A percentile compares a stretch with the other conserved stretches of the same genome.
Evolutionary conservation across 2,329 filamentous ascomycete species (phyloP).

Genomic region (Fulvia fulva): DNA sequence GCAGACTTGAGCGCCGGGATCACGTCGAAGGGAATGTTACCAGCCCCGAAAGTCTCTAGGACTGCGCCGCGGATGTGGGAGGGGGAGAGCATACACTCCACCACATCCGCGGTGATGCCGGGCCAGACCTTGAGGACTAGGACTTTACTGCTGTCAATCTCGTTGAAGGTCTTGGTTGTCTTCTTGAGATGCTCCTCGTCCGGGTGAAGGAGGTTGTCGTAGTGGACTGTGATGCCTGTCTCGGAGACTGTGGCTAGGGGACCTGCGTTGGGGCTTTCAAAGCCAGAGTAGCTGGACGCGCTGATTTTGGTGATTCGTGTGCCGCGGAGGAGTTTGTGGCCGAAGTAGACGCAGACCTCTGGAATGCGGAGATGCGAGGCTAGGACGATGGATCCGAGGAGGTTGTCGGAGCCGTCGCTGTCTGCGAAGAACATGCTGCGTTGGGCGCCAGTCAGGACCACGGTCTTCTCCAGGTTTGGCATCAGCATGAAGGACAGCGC

Average conservation of each 20-base stretch:
- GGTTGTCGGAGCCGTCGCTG: slow-evolving; percentile 86
- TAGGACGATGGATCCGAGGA: slow-evolving; percentile 82
- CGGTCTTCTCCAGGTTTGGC: slow-evolving; percentile 77
- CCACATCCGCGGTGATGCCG: slow-evolving; percentile 84
- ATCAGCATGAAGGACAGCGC: slow-evolving; percentile 91
- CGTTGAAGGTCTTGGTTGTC: slow-evolving; percentile 29
- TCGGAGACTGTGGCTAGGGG: slow-evolving; percentile 68
- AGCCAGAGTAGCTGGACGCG: slow-evolving; percentile 80
- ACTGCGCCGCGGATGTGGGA: slow-evolving; percentile 66
- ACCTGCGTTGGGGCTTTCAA: slow-evolving; percentile 80
- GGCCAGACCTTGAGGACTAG: slow-evolving; percentile 88
- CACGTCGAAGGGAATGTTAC: slow-evolving; percentile 80
- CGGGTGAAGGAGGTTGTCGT: slow-evolving; percentile 50
- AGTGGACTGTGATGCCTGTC: slow-evolving; percentile 51
- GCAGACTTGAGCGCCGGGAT: slow-evolving; percentile 64
- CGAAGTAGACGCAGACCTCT: slow-evolving; percentile 91
- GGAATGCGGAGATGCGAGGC: slow-evolving; percentile 90
- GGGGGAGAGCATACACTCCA: slow-evolving; percentile 80
- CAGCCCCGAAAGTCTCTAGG: slow-evolving; percentile 88
- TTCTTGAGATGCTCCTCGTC: slow-evolving; percentile 41
- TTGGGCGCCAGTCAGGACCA: slow-evolving; percentile 68
- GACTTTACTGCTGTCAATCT: slow-evolving; percentile 80
- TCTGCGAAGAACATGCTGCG: slow-evolving; percentile 87
- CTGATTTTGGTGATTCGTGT: slow-evolving; percentile 87
- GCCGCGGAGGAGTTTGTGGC: slow-evolving; percentile 82